Evolutionary conservation across 768 basidiomycete species (phyloP).

Genomic region (Boletus fagicola): DNA sequence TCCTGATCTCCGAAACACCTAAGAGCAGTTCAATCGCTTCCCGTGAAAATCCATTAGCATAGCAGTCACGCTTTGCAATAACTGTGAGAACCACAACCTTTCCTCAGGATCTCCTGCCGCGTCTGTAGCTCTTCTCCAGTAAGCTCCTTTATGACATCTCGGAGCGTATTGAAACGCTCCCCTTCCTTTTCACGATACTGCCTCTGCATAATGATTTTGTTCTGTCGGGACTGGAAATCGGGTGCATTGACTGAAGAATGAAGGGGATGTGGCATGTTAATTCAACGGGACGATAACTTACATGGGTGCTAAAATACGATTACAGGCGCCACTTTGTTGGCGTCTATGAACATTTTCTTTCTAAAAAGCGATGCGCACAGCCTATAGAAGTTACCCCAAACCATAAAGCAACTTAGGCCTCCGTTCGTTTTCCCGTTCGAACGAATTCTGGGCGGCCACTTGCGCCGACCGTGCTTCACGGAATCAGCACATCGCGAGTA

Average conservation of each 20-base stretch:
- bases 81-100: conserved; percentile 14
- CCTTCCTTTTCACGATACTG: conserved; percentile 26
- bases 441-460: not conserved
- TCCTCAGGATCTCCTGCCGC: conserved; percentile 23
- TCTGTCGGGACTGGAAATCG: not conserved
- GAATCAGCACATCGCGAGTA: not conserved
- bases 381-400: not conserved
- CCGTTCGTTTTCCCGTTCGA: not conserved
- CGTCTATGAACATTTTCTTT: not conserved
- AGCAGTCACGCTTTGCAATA: not conserved
- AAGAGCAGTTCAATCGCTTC: conserved; percentile 10
- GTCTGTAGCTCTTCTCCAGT: conserved; percentile 17
- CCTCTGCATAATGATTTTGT: conserved; percentile 18
- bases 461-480: not conserved
- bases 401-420: not conserved
- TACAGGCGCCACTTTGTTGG: not conserved
- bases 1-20: not conserved
- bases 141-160: conserved; percentile 15
- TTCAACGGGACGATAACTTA: not conserved
- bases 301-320: not conserved
- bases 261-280: not conserved
- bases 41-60: not conserved
- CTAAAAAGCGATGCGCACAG: no score
- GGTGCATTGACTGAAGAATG: not conserved
- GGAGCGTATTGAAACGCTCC: conserved; percentile 15